Percentiles rank a stretch among this genome's conserved stretches.
Evolutionary conservation across 805 yeast species (phyloP).

Genomic region (Saccharomycopsis capsularis): DNA sequence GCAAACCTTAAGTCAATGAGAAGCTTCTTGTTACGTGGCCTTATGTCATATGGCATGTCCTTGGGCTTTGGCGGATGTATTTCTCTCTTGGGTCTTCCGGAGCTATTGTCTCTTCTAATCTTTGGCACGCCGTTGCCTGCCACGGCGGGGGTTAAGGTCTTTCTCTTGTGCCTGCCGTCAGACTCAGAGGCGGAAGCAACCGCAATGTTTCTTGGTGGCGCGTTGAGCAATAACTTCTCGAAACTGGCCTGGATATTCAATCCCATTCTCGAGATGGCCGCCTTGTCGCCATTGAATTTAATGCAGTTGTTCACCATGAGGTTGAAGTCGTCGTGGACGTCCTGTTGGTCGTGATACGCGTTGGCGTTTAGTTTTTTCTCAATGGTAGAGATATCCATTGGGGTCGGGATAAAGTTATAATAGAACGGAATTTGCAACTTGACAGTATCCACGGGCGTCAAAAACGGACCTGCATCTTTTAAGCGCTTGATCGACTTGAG

Average conservation of each 20-base stretch:
- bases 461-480: slow-evolving; percentile 87
- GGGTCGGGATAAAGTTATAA: slow-evolving; percentile 72
- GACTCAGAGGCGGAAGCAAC: slow-evolving; percentile 15
- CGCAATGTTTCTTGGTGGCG: slow-evolving; percentile 58
- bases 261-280: slow-evolving; percentile 88
- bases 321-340: slow-evolving; percentile 70
- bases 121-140: slow-evolving; percentile 46
- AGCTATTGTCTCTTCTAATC: slow-evolving; percentile 62
- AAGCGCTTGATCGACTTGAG: slow-evolving; percentile 82
- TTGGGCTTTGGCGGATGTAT: slow-evolving; percentile 95
- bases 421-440: slow-evolving; percentile 88
- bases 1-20: slow-evolving; percentile 88
- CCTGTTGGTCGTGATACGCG: slow-evolving; percentile 66
- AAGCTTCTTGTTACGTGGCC: slow-evolving; percentile 80
- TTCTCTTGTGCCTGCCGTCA: slow-evolving; percentile 21
- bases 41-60: slow-evolving; percentile 83
- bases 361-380: slow-evolving; percentile 67
- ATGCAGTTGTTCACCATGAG: slow-evolving; percentile 79
- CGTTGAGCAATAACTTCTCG: slow-evolving; percentile 84
- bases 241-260: slow-evolving; percentile 84
- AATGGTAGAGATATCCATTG: slow-evolving; percentile 91
- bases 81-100: slow-evolving; percentile 89
- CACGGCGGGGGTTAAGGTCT: slow-evolving; percentile 22
- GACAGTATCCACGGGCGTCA: slow-evolving; percentile 83
- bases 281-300: slow-evolving; percentile 75